Percentiles rank a stretch among this genome's conserved stretches.
phyloP scores from a whole-genome alignment of 2,329 filamentous ascomycete genomes.

The Geoglossum cookeanum region DNA sequence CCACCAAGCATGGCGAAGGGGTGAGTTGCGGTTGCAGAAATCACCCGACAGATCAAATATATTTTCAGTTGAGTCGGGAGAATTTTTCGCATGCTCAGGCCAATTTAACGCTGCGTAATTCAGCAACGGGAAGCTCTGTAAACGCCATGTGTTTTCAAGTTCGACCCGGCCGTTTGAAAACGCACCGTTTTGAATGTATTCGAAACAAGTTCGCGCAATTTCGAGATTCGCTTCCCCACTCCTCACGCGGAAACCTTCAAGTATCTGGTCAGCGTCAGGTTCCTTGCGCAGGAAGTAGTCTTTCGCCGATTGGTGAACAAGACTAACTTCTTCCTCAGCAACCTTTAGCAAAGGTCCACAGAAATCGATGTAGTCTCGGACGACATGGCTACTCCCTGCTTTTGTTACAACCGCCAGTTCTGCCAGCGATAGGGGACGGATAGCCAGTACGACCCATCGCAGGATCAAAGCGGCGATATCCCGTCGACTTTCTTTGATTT shows the following conservation, averaged over 20 bases:
- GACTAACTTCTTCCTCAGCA: too few relatives aligned
- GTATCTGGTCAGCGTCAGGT: neutral
- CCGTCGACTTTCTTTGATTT: neutral
- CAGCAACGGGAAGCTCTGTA: neutral
- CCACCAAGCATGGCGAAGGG: neutral
- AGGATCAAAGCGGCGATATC: neutral
- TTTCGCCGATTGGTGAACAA: neutral
- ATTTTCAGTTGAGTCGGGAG: neutral
- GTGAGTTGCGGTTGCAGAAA: neutral
- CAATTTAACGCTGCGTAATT: neutral
- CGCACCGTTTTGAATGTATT: neutral
- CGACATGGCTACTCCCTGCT: neutral
- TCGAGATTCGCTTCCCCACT: neutral
- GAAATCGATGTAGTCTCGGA: neutral
- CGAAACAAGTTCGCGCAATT: neutral
- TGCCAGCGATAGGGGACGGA: neutral
- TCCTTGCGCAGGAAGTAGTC: neutral
- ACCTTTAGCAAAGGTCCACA: neutral
- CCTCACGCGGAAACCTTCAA: neutral
- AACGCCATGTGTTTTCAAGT: neutral
- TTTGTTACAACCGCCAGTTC: neutral
- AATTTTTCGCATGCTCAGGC: neutral
- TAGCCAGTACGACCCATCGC: neutral
- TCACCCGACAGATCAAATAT: neutral
- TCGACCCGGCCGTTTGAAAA: neutral